Conservation (phyloP, 169 alveolate genomes). For the Miamiensis avidus region DNA sequence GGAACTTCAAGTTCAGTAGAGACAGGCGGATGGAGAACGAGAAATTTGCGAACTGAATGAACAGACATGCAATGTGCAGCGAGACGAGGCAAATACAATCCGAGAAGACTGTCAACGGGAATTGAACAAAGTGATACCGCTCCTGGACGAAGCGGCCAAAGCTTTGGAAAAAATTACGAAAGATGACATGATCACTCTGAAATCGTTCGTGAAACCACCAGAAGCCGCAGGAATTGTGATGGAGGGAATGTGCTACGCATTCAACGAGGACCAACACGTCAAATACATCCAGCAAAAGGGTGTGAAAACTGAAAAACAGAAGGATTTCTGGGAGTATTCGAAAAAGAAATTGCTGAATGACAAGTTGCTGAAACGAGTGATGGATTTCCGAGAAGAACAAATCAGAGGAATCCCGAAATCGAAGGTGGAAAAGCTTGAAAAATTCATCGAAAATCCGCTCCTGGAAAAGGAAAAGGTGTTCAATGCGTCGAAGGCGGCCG, state of each 20-base stretch:
- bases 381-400: conserved; percentile 57
- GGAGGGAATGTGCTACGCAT: conserved; percentile 82
- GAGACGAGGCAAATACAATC: conserved; percentile 71
- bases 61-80: conserved; percentile 63
- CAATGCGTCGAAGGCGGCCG: conserved; percentile 75
- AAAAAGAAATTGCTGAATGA: conserved; percentile 84
- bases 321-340: conserved; percentile 88
- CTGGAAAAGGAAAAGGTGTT: conserved; percentile 57
- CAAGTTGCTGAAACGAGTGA: conserved; percentile 57
- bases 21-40: conserved; percentile 71
- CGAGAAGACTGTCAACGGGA: conserved; percentile 75
- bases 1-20: conserved; percentile 65
- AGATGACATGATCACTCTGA: conserved; percentile 48
- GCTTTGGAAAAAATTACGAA: conserved; percentile 55
- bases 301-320: conserved; percentile 74
- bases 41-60: conserved; percentile 78
- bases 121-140: conserved; percentile 75
- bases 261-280: conserved; percentile 82
- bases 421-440: conserved; percentile 48
- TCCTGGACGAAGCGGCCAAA: conserved; percentile 73
- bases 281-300: conserved; percentile 66
- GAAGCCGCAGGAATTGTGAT: conserved; percentile 26
- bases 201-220: conserved; percentile 43
- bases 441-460: conserved; percentile 41
- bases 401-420: conserved; percentile 43